Evolutionary conservation across 2,329 filamentous ascomycete genomes (phyloP), one percentile per base, ranked within the genome.

Genomic region (Chaetomiaceae sp.): DNA sequence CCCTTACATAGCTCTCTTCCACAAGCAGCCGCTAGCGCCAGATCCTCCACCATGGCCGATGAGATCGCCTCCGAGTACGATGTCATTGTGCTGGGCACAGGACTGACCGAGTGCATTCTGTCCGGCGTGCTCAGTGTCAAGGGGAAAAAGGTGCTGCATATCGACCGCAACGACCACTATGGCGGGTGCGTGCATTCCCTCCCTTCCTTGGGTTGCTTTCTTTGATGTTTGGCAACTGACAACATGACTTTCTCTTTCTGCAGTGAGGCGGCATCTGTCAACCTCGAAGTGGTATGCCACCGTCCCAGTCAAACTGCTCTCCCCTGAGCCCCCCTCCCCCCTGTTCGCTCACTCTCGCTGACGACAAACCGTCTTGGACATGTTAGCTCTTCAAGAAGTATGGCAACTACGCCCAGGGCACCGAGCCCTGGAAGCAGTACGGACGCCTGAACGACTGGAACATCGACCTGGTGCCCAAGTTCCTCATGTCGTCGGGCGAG

Each of bases 41-140:
- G n/a, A 42, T 16, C 23, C 36, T 40, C 30, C 40, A 81, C 59
- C 75, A 97, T 97, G 94, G 58, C 58, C 50, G 94, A 97, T 71
- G 94, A 97, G 75, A 96, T 99, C 70, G 90, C 91, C 64, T 89
- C 90, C 70, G 91, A 96, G 75, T 99, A 99, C 82, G 94, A 99
- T 82, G 89, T 96, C 73, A 85, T 99, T 71, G 94, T 99, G 71
- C 84, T 99, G 71, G 94, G 94, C 81, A 99, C 94, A 72, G 91
- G 94, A 70, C 76, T 99, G 81, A 97, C 92, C 60, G 94, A 99
- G 84, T 99, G 94, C 77, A 94, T 99, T 69, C 88, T 99, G 65
- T 96, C 92, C 70, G 94, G 91, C 74, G 91, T 99, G 58, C 78
- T 97, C 70, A 96, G 90, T 77, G 92, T 97, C 67, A 96, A 97